Conservation (phyloP, 768 basidiomycete genomes). For the Pleurotus tuber-regium region DNA sequence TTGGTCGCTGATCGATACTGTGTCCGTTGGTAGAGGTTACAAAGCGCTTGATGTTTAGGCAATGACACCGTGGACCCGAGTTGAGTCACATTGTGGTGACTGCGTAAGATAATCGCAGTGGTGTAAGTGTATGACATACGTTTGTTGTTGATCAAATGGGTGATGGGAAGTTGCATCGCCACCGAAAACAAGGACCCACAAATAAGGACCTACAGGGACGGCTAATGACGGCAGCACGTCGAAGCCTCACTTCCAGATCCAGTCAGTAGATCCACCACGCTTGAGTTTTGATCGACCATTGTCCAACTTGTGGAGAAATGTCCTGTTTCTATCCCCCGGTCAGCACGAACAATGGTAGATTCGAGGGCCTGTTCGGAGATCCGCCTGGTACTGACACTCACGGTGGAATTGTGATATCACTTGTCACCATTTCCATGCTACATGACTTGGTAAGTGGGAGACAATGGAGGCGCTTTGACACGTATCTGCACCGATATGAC, state of each 20-base stretch:
- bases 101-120: too few species aligned
- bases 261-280: neutral
- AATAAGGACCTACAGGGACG: conserved; percentile 19
- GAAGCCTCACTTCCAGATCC: conserved; percentile 4
- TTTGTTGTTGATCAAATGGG: neutral
- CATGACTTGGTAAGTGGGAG: neutral
- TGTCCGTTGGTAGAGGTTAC: too few species aligned
- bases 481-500: neutral
- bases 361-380: neutral
- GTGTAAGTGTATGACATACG: too few species aligned
- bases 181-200: conserved; percentile 44
- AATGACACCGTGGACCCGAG: too few species aligned
- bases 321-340: neutral
- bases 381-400: neutral
- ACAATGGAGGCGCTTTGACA: conserved; percentile 1
- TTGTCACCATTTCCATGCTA: too few species aligned
- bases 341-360: conserved; percentile 10
- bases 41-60: too few species aligned
- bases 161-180: conserved; percentile 31
- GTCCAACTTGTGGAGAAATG: conserved; percentile 3
- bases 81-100: too few species aligned
- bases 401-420: neutral
- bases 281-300: conserved; percentile 4
- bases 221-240: conserved; percentile 6
- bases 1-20: too few species aligned